These are phyloP conservation scores for Penicillium paradoxum DNA, from an alignment of 495 filamentous ascomycete genomes.

Conservation along the genomic window DNA sequence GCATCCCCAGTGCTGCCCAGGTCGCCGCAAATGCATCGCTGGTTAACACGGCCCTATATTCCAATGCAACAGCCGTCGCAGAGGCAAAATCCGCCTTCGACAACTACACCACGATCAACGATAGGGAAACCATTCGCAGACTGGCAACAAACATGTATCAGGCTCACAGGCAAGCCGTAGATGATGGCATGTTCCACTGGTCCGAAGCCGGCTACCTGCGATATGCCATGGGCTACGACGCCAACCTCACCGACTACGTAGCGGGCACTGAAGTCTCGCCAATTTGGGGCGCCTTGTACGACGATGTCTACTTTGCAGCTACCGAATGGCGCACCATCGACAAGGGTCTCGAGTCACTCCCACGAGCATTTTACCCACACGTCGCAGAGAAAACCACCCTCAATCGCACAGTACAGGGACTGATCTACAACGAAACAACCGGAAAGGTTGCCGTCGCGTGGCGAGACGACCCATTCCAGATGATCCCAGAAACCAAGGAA, in stretches of 20 bases:
- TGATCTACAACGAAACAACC: conserved; percentile 32
- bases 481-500: conserved; percentile 40
- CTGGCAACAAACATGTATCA: conserved; percentile 57
- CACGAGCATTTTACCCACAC: conserved; percentile 56
- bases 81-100: conserved; percentile 34
- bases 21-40: conserved; percentile 30
- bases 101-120: conserved; percentile 18
- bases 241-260: conserved; percentile 53
- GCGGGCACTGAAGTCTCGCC: conserved; percentile 18
- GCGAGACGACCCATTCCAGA: conserved; percentile 37
- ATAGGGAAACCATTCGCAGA: conserved; percentile 31
- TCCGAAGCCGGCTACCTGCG: conserved; percentile 59
- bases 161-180: conserved; percentile 48
- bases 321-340: conserved; percentile 61
- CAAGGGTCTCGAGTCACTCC: conserved; percentile 55
- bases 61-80: conserved; percentile 31
- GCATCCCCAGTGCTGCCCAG: conserved; percentile 35
- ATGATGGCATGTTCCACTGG: conserved; percentile 45
- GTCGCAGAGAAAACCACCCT: conserved; percentile 52
- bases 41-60: conserved; percentile 23
- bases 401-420: conserved; percentile 46
- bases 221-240: conserved; percentile 48
- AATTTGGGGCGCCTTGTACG: conserved; percentile 40
- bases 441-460: conserved; percentile 46
- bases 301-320: conserved; percentile 53